Base-by-base conservation (phyloP, 345 rosid genomes). In the Erucastrum elatum region DNA sequence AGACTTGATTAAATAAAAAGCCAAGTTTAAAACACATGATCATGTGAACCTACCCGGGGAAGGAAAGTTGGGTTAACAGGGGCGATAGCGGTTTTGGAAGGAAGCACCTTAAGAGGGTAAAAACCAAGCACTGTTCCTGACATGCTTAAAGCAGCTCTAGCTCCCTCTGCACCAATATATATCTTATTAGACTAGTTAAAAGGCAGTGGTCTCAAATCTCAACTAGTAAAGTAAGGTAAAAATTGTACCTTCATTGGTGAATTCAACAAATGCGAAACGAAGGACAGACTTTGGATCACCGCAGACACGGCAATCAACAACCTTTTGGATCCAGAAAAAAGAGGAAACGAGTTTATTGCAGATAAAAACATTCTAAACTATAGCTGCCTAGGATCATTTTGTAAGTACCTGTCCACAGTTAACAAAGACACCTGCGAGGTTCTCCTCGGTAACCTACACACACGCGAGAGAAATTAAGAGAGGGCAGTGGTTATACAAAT, bases 11-110 rank as follows among this genome's bases (percentile, higher is more conserved):
- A 7, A 55, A 77, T 9, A 5, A 69, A 33, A 17, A 30, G 5
- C 64, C 76, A 65, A 46, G 6, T 58, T 60, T 44, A 71, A 61
- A 15, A 25, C 29, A 21, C 74, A 60, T 46, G 49, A 30, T 62
- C 7, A 61, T 76, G 41, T 58, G 71, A 64, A 63, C 91, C 85
- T 35, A 93, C 98, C 88, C 91, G 87, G 6, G 99, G 99, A 85
- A 96, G 85, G 75, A 90, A 96, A 9, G 98, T 91, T 10, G 99
- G 99, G 85, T 96, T 96, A 79, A 96, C 99, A 30, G 99, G 99
- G 25, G 99, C 99, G 70, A 96, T 96, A 6, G 99, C 99, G 15
- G 99, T 96, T 88, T 89, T 96, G 34, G 99, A 96, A 82, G 99
- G 98, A 86, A 91, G 87, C 82, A 96, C 99, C 78, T 84, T 88